Base-by-base conservation (phyloP, 345 rosid genomes). In the Linum tenue region DNA sequence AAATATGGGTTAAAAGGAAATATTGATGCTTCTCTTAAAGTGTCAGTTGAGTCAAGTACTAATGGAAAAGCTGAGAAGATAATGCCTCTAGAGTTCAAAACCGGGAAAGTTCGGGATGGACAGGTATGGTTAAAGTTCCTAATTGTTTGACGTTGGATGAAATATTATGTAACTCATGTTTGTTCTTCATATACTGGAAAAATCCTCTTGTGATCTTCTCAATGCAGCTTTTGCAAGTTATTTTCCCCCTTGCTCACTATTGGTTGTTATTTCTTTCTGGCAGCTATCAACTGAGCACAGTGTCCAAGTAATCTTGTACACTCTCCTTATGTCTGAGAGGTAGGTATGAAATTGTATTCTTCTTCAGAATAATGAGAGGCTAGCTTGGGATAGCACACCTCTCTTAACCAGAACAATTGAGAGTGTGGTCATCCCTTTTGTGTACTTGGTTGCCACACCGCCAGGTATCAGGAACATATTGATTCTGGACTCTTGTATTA, bases 271-370 rank as follows among this genome's bases (percentile, higher is more conserved):
- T 22, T 22, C 31, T 22, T 22, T 22, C 31, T 22, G 31, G 84
- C 86, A 94, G 99, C 78, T 97, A 68, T 85, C 95, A 12, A 70
- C 78, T 84, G 99, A 94, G 74, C 99, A 94, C 72, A 59, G 82
- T 72, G 99, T 96, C 50, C 99, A 94, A 80, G 99, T 94, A 79
- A 85, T 94, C 78, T 80, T 90, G 79, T 94, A 94, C 83, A 83
- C 92, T 59, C 92, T 94, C 67, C 96, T 94, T 68, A 90, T 94
- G 99, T 94, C 99, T 44, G 99, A 94, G 76, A 88, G 96, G 99
- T 90, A 62, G 72, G 73, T 71, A 12, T 41, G 61, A 7, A 60
- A 63, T 59, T 31, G 36, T 57, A 50, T 38, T 57, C 42, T 70
- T 70, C 17, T 55, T 67, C 39, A 12, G 22, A 15, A 8, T 3